Evolutionary conservation across 1,139 yeast genomes (phyloP).

Genomic region (Kurtzmaniella quercitrusa): DNA sequence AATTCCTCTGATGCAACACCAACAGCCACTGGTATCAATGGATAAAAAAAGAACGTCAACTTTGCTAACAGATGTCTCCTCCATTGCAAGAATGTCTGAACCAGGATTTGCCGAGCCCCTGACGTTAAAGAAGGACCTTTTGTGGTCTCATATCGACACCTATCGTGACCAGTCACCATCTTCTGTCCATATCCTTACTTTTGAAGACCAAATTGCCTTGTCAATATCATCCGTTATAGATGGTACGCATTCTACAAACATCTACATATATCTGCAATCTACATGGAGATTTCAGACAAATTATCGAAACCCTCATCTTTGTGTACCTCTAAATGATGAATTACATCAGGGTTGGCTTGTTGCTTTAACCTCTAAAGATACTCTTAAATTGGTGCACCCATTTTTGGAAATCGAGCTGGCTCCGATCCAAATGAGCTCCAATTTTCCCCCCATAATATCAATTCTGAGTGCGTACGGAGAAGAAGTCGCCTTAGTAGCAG

Average conservation of each 20-base stretch:
- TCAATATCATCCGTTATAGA: constrained; percentile 32
- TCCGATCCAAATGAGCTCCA: constrained; percentile 20
- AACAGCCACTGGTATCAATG: constrained; percentile 24
- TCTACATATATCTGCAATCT: constrained; percentile 45
- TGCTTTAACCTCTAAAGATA: constrained; percentile 27
- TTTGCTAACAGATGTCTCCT: constrained; percentile 50
- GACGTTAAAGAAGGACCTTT: constrained; percentile 57
- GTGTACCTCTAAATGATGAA: constrained; percentile 31
- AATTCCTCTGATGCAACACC: constrained; percentile 3
- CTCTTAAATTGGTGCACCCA: constrained; percentile 57
- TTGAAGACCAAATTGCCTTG: constrained; percentile 57
- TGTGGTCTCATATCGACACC: constrained; percentile 57
- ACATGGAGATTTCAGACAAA: constrained; percentile 31
- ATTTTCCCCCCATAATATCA: constrained; percentile 14
- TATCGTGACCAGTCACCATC: constrained; percentile 30
- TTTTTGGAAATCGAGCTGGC: constrained; percentile 56
- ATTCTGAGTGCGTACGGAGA: constrained; percentile 29
- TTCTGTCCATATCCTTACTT: constrained; percentile 40
- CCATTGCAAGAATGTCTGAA: constrained; percentile 55
- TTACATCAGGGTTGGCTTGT: constrained; percentile 41
- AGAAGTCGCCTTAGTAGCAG: constrained; percentile 22
- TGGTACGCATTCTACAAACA: constrained; percentile 30
- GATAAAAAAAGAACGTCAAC: constrained; percentile 54
- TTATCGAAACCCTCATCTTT: constrained; percentile 36
- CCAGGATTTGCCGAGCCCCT: constrained; percentile 27